These are phyloP conservation scores for Coemansia sp. DNA, from an alignment of 192 early-diverging fungal species.

Conservation along the genomic window DNA sequence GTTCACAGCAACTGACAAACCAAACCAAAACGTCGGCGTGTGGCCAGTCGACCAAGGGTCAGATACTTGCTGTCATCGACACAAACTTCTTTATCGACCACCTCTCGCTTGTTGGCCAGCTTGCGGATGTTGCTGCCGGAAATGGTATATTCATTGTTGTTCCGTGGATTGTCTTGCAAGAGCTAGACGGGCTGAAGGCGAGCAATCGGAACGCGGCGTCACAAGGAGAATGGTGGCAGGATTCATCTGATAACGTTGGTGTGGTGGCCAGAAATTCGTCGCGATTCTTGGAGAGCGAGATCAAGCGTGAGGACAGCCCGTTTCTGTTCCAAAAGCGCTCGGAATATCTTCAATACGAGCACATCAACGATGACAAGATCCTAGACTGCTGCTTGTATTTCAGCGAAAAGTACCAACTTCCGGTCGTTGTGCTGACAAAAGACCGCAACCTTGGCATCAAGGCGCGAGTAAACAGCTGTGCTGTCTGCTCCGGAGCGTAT, in stretches of 20 bases:
- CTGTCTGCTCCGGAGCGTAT: background rate
- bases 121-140: constrained; percentile 9
- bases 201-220: background rate
- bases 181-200: constrained; percentile 40
- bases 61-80: constrained; percentile 35
- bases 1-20: constrained; percentile 3
- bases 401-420: constrained; percentile 25
- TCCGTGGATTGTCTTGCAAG: constrained; percentile 43
- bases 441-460: constrained; percentile 45
- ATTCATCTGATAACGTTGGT: background rate
- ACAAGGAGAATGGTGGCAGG: background rate
- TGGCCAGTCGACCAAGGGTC: constrained; percentile 17
- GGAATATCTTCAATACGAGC: constrained; percentile 34
- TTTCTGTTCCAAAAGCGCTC: constrained; percentile 40
- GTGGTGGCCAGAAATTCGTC: constrained; percentile 30
- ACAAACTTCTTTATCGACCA: constrained; percentile 48
- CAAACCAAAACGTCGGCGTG: background rate
- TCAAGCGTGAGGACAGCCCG: constrained; percentile 22
- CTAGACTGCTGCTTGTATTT: constrained; percentile 51
- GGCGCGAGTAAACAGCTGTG: constrained; percentile 38
- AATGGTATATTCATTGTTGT: constrained; percentile 27
- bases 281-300: constrained; percentile 28
- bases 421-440: constrained; percentile 34
- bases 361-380: constrained; percentile 38
- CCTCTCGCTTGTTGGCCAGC: constrained; percentile 19